Percentiles rank a stretch among this genome's conserved stretches.
These are phyloP conservation scores for Solanum ossicruentum DNA, from an alignment of 257 asterid species.

Conservation along the genomic window DNA sequence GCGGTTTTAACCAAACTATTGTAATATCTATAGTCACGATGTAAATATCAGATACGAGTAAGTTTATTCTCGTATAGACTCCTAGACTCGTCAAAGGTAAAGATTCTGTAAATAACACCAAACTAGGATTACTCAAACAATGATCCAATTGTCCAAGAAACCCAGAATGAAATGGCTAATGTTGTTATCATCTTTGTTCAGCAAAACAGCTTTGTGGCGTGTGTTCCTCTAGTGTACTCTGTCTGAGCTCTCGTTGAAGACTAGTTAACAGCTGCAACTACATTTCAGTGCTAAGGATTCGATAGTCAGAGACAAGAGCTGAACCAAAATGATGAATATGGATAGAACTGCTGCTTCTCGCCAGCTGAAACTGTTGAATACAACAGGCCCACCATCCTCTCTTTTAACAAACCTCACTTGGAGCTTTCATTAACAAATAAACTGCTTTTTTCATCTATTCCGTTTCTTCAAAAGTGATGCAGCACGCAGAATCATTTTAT, in stretches of 20 bases:
- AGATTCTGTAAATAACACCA: not conserved
- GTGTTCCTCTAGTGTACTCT: not conserved
- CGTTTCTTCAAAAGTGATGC: slow-evolving; percentile 80
- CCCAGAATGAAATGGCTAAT: not conserved
- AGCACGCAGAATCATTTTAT: slow-evolving; percentile 59
- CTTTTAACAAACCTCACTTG: not conserved
- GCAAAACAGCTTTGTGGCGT: not conserved
- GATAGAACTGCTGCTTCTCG: not conserved
- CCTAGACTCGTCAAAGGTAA: not conserved
- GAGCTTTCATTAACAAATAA: not conserved
- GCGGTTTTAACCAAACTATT: not conserved
- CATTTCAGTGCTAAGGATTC: not conserved
- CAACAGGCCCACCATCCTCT: not conserved
- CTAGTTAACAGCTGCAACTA: not conserved
- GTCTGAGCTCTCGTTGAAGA: not conserved
- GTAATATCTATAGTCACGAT: not conserved
- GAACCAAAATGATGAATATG: not conserved
- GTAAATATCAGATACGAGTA: not conserved
- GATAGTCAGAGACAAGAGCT: not conserved
- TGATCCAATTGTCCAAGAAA: not conserved
- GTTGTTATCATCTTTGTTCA: not conserved
- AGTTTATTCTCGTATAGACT: not conserved
- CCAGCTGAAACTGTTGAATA: not conserved
- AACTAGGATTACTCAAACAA: not conserved
- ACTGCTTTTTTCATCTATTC: slow-evolving; percentile 17